Evolutionary conservation across 331 rosid species (phyloP).

Genomic region (Telfairia occidentalis): DNA sequence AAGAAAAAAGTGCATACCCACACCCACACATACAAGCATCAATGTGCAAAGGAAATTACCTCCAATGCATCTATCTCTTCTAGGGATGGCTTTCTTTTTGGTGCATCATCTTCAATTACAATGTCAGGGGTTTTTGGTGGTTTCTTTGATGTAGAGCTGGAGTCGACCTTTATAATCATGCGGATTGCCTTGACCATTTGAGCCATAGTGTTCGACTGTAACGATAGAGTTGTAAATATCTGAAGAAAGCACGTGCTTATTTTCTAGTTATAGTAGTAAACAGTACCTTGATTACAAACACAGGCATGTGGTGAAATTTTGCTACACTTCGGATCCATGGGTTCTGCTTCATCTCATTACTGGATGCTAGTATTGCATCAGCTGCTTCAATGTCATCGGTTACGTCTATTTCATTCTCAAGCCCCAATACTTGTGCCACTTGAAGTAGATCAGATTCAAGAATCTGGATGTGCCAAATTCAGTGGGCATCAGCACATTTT

Average conservation of each 20-base stretch:
- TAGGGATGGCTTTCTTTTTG: constrained; percentile 71
- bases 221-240: constrained; percentile 10
- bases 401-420: constrained; percentile 61
- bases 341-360: constrained; percentile 64
- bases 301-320: constrained; percentile 78
- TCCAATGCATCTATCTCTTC: constrained; percentile 99
- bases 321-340: constrained; percentile 85
- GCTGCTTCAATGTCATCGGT: constrained; percentile 80
- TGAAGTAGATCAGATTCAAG: constrained; percentile 82
- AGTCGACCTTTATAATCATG: constrained; percentile 65
- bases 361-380: constrained; percentile 69
- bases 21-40: background rate
- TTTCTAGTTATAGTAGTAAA: background rate
- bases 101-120: constrained; percentile 79
- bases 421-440: constrained; percentile 88
- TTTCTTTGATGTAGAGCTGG: constrained; percentile 38
- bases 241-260: background rate
- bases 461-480: constrained; percentile 32
- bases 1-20: background rate
- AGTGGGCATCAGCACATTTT: background rate
- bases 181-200: constrained; percentile 93
- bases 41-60: constrained; percentile 37
- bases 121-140: constrained; percentile 40
- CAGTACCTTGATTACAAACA: constrained; percentile 79
- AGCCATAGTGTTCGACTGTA: constrained; percentile 93